Base-by-base conservation (phyloP, 495 filamentous ascomycete species). In the Podospora sp. region DNA sequence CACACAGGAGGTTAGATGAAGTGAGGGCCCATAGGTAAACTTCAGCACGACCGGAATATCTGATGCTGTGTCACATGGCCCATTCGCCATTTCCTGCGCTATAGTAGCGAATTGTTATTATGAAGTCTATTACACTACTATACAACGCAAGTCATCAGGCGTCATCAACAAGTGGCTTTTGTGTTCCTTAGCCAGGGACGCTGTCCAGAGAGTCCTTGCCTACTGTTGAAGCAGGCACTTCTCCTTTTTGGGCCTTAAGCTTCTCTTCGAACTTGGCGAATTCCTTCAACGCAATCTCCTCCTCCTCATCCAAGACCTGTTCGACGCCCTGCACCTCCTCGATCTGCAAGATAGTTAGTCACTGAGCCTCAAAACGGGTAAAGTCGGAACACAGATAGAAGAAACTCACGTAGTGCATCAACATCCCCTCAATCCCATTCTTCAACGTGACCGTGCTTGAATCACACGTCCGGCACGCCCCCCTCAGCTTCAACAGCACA, bases 181-280 rank as follows among this genome's bases (percentile, higher is more conserved):
- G 8, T 36, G 57, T 27, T 33, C 6, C 65, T 78, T 75, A 84
- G 64, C 82, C 81, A 55, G 79, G 77, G 7, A 84, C 87, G 20
- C 79, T 86, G 77, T 94, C 91, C 55, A 93, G 70, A 51, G 85
- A 84, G 22, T 86, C 89, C 76, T 90, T 90, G 24, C 88, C 87
- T 35, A 83, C 80, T 7, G 87, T 89, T n/a, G 86, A 81, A 24
- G 72, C 88, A 74, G 62, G 84, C 79, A 52, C 73, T 50, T 75
- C 75, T n/a, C 81, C 78, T 68, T 92, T 94, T 71, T 93, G 90
- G 73, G 88, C 84, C 75, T 86, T 88, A 71, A 99, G 78, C 79
- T 96, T 97, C 82, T 97, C 92, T 77, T 99, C 95, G 78, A 99
- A 99, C 78, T 90, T 93, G 53, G 91, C 91, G 79, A 99, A 98